Conservation (phyloP, 345 rosid species). For the Crucihimalaya himalaica region DNA sequence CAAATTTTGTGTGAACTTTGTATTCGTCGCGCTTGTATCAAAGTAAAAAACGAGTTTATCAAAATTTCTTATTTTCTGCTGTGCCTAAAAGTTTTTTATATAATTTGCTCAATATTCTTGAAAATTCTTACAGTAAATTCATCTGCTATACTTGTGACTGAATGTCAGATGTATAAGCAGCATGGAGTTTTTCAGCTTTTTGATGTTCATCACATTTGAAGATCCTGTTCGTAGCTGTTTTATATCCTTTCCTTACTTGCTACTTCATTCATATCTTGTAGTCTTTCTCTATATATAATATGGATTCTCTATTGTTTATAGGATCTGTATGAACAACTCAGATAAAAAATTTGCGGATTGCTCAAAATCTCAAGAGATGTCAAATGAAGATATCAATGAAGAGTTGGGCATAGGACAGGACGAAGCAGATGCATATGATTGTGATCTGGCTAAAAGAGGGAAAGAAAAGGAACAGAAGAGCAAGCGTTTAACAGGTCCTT, state of each 20-base stretch:
- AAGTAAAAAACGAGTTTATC: background rate
- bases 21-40: conserved; percentile 2
- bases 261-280: background rate
- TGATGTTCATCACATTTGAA: conserved; percentile 5
- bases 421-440: conserved; percentile 79
- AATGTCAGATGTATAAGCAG: conserved; percentile 1
- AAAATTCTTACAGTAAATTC: background rate
- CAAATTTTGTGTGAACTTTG: conserved; percentile 5
- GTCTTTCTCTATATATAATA: conserved; percentile 21
- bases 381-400: conserved; percentile 86
- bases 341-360: conserved; percentile 77
- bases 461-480: conserved; percentile 55
- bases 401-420: conserved; percentile 90
- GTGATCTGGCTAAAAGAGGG: conserved; percentile 49
- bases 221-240: background rate
- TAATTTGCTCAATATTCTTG: background rate
- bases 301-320: conserved; percentile 35
- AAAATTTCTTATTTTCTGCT: background rate
- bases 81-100: conserved; percentile 8
- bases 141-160: background rate
- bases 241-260: conserved; percentile 13
- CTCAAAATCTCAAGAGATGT: conserved; percentile 84
- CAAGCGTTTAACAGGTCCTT: conserved; percentile 56
- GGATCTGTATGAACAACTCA: conserved; percentile 82
- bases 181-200: background rate